Percentiles rank a stretch among this genome's conserved stretches.
Conservation (phyloP, 306 rosid genomes). For the Dalbergia oliveri region DNA sequence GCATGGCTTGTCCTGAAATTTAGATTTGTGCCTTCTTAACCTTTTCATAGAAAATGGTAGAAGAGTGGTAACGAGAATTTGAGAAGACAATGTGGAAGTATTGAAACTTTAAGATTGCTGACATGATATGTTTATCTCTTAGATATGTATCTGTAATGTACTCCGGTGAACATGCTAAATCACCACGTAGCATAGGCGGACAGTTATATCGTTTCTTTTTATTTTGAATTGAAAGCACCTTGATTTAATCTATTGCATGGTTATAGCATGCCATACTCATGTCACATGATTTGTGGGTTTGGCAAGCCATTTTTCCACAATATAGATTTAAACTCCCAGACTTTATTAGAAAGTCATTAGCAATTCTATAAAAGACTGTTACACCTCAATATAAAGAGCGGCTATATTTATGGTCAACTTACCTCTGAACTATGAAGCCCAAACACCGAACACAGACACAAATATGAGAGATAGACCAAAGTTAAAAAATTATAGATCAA, state of each 20-base stretch:
- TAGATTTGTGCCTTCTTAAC: constrained; percentile 19
- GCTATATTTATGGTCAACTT: background rate
- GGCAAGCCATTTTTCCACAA: background rate
- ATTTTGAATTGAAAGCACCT: constrained; percentile 11
- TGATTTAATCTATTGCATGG: constrained; percentile 31
- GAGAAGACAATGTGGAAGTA: constrained; percentile 21
- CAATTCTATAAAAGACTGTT: background rate
- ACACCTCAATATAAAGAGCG: background rate
- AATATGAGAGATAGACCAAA: no score
- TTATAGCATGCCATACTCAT: constrained; percentile 11
- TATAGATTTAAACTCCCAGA: constrained; percentile 25
- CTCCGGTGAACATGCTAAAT: constrained; percentile 28
- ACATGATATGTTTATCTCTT: constrained; percentile 13
- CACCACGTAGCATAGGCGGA: background rate
- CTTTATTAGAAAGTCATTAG: background rate
- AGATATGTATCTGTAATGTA: constrained; percentile 24
- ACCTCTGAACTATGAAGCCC: no score
- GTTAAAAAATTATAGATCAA: no score
- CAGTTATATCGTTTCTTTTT: background rate
- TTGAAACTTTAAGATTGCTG: background rate
- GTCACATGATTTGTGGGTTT: background rate
- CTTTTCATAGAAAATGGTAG: constrained; percentile 26
- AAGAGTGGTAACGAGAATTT: constrained; percentile 13
- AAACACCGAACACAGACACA: no score
- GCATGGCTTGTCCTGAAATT: constrained; percentile 1